A percentile compares a stretch with the other conserved stretches of the same genome.
Conservation (phyloP, 1,139 yeast genomes). For the Kurtzmaniella quercitrusa region DNA sequence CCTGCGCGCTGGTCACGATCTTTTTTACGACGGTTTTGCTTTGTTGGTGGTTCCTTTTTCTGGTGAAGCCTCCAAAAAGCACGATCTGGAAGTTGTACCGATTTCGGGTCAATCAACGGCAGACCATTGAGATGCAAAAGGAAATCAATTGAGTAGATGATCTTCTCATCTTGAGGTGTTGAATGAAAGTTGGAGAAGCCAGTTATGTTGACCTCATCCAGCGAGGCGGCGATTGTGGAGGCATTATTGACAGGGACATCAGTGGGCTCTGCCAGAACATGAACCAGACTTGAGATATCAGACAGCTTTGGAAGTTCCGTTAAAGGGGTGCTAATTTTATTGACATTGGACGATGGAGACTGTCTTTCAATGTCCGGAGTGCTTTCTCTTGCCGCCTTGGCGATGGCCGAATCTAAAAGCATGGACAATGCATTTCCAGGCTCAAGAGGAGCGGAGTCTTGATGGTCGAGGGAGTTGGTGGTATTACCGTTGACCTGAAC, state of each 20-base stretch:
- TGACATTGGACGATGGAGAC: not conserved
- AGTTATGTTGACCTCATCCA: constrained; percentile 9
- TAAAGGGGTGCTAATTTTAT: not conserved
- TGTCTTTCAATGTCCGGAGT: constrained; percentile 34
- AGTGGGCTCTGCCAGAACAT: not conserved
- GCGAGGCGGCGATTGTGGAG: constrained; percentile 10
- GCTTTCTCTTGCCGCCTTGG: constrained; percentile 47
- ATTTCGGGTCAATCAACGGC: constrained; percentile 29
- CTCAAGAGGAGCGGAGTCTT: constrained; percentile 10
- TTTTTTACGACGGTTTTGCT: constrained; percentile 9
- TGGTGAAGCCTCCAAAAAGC: constrained; percentile 35
- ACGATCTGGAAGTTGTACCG: constrained; percentile 35
- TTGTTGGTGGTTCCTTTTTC: constrained; percentile 4
- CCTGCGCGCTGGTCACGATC: constrained; percentile 19
- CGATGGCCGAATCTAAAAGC: constrained; percentile 40
- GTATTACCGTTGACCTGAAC: constrained; percentile 14
- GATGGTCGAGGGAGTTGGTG: not conserved
- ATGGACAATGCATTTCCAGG: constrained; percentile 41
- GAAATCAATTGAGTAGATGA: constrained; percentile 32
- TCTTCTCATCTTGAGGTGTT: not conserved
- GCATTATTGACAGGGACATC: constrained; percentile 2
- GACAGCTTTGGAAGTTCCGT: not conserved
- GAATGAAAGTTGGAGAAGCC: constrained; percentile 11
- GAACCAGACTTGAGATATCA: not conserved
- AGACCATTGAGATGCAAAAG: constrained; percentile 32